phyloP scores from a whole-genome alignment of 257 asterid species.

The Nicotiana obtusifolia region DNA sequence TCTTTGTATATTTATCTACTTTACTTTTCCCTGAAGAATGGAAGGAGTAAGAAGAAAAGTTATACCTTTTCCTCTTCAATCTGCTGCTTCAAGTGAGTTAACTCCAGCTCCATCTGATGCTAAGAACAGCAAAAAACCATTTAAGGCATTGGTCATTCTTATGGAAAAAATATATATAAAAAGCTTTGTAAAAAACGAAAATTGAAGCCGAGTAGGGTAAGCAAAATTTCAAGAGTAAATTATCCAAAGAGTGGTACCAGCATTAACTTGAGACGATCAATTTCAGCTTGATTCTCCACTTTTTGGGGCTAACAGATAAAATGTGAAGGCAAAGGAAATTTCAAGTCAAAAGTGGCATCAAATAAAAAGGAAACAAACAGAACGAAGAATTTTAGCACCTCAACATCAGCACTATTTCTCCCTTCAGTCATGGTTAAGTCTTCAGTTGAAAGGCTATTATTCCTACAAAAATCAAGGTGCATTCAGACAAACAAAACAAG shows the following conservation, averaged over 20 bases:
- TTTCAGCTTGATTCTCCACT: slow-evolving; percentile 45
- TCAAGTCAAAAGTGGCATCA: slow-evolving; percentile 10
- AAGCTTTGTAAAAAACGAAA: slow-evolving; percentile 1
- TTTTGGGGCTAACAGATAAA: slow-evolving; percentile 30
- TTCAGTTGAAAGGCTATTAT: slow-evolving; percentile 29
- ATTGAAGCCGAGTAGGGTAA: slow-evolving; percentile 6
- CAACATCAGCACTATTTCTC: slow-evolving; percentile 30
- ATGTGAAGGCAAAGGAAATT: slow-evolving; percentile 15
- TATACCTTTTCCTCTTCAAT: slow-evolving; percentile 81
- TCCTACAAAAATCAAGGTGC: slow-evolving; percentile 27
- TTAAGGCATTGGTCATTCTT: slow-evolving; percentile 15
- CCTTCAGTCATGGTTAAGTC: slow-evolving; percentile 15
- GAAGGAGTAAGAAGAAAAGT: background rate
- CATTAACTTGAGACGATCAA: slow-evolving; percentile 51
- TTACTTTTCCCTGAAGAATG: background rate
- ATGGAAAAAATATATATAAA: background rate
- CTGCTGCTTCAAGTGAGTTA: slow-evolving; percentile 60
- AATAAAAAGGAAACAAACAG: background rate
- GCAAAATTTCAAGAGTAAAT: slow-evolving; percentile 3
- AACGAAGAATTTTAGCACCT: slow-evolving; percentile 36
- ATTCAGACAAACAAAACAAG: slow-evolving; percentile 6
- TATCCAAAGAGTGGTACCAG: slow-evolving; percentile 51
- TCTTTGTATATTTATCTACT: background rate
- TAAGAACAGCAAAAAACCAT: slow-evolving; percentile 28
- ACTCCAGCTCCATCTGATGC: slow-evolving; percentile 86